Evolutionary conservation across 257 asterid species (phyloP), one percentile per base, ranked within the genome.

Genomic region (Rhazya stricta): DNA sequence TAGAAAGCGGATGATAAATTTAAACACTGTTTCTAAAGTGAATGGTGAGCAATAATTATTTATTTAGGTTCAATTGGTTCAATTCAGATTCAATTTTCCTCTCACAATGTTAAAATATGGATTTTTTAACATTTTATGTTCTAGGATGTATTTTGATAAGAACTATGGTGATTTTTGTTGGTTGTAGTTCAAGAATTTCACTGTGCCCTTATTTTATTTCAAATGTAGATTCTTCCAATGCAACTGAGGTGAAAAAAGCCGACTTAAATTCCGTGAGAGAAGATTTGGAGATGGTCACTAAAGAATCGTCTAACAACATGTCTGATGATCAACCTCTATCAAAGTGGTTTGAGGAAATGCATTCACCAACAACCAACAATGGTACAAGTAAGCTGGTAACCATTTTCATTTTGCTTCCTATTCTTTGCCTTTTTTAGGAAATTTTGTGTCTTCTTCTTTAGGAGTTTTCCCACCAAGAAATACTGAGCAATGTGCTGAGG

Each of bases 251-350:
- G 54, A 72, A 80, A 76, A 29, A 30, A 76, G 67, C 51, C 3
- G 79, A 78, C 57, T 42, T 78, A 48, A 75, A 79, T 80, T 27
- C 58, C 50, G 61, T 63, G 21, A 50, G 63, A 37, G 51, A 65
- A 53, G 80, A 79, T 21, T 81, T 50, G 37, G 78, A 75, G 60
- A 74, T 73, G 72, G 84, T 42, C 71, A 53, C 57, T 36, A 69
- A 54, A 43, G 83, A 86, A 71, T 72, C 60, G 54, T 79, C 84
- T 69, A 71, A 53, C 80, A 77, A 76, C 41, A 83, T 74, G 30
- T 76, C 83, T 43, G 91, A 89, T 48, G 82, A 91, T 62, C 88
- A 89, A 72, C 90, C 90, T 45, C 90, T 89, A 67, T 84, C 96
- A 29, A 85, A 72, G 79, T 88, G 94, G 93, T 81, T 89, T n/a